Evolutionary conservation across 495 filamentous ascomycete species (phyloP).

Genomic region (Cenococcum geophilum): DNA sequence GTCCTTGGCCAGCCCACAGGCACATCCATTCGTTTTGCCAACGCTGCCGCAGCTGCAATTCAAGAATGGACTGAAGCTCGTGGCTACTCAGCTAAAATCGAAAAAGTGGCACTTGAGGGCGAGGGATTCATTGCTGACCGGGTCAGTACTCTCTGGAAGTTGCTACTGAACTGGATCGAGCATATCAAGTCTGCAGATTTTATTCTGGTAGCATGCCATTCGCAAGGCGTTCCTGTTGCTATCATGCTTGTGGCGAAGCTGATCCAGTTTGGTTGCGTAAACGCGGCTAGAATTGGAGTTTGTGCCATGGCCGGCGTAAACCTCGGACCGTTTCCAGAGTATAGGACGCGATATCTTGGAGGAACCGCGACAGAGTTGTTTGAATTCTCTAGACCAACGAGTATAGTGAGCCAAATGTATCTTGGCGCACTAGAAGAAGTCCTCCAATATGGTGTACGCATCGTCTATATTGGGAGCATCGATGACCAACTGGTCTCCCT

Average conservation of each 20-base stretch:
- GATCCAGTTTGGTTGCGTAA: constrained; percentile 70
- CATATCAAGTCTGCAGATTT: constrained; percentile 83
- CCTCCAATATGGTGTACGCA: constrained; percentile 69
- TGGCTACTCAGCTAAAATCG: constrained; percentile 57
- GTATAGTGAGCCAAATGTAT: constrained; percentile 75
- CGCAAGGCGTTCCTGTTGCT: constrained; percentile 88
- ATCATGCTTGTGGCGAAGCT: constrained; percentile 91
- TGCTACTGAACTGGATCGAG: constrained; percentile 91
- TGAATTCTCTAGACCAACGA: constrained; percentile 76
- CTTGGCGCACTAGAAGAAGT: constrained; percentile 64
- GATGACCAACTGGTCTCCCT: constrained; percentile 94
- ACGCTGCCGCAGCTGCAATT: constrained; percentile 77
- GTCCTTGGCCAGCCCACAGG: constrained; percentile 92
- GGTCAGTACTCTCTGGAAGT: constrained; percentile 87
- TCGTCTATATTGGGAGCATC: constrained; percentile 84
- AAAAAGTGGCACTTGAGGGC: constrained; percentile 92
- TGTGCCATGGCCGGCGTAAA: constrained; percentile 97
- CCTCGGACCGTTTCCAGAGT: constrained; percentile 81
- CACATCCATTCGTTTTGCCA: constrained; percentile 89
- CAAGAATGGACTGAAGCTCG: constrained; percentile 61
- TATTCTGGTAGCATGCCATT: constrained; percentile 84
- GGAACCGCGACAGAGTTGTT: constrained; percentile 88
- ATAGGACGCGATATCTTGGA: constrained; percentile 76
- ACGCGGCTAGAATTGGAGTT: constrained; percentile 62
- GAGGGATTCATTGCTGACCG: constrained; percentile 91